Evolutionary conservation across 2,329 filamentous ascomycete genomes (phyloP).

Genomic region (Pseudogymnoascus sp.): DNA sequence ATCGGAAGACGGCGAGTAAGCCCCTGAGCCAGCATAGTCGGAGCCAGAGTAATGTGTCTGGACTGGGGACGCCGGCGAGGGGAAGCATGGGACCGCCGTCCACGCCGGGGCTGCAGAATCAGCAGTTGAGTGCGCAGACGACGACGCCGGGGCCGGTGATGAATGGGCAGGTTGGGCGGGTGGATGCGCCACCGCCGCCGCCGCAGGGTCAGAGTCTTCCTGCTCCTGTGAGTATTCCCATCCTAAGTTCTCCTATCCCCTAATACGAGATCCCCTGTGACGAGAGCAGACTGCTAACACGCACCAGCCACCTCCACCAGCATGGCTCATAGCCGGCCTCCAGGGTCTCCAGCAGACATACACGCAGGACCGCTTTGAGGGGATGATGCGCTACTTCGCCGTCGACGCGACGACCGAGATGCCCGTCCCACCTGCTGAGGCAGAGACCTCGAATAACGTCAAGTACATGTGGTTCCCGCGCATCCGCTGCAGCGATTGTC

Average conservation of each 20-base stretch:
- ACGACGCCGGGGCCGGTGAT: slow-evolving; percentile 30
- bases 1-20: slow-evolving; percentile 38
- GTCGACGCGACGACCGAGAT: slow-evolving; percentile 64
- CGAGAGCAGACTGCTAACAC: slow-evolving; percentile 19
- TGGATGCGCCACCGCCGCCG: slow-evolving; percentile 57
- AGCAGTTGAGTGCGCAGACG: slow-evolving; percentile 21
- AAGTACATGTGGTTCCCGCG: slow-evolving; percentile 80
- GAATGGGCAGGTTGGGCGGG: slow-evolving; percentile 53
- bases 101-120: slow-evolving; percentile 29
- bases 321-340: slow-evolving; percentile 75
- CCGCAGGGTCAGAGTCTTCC: slow-evolving; percentile 47
- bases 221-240: slow-evolving; percentile 47
- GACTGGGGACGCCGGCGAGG: slow-evolving; percentile 40
- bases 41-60: slow-evolving; percentile 35
- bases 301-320: slow-evolving; percentile 68
- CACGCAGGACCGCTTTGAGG: slow-evolving; percentile 77
- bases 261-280: slow-evolving; percentile 11
- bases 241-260: slow-evolving; percentile 19
- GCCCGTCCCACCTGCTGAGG: slow-evolving; percentile 40
- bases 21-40: slow-evolving; percentile 35
- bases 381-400: slow-evolving; percentile 81
- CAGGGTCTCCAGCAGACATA: slow-evolving; percentile 61
- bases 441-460: slow-evolving; percentile 51
- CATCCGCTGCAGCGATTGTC: slow-evolving; percentile 87
- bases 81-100: slow-evolving; percentile 47